Evolutionary conservation across 805 yeast species (phyloP).

Genomic region (Wickerhamomyces pijperi): DNA sequence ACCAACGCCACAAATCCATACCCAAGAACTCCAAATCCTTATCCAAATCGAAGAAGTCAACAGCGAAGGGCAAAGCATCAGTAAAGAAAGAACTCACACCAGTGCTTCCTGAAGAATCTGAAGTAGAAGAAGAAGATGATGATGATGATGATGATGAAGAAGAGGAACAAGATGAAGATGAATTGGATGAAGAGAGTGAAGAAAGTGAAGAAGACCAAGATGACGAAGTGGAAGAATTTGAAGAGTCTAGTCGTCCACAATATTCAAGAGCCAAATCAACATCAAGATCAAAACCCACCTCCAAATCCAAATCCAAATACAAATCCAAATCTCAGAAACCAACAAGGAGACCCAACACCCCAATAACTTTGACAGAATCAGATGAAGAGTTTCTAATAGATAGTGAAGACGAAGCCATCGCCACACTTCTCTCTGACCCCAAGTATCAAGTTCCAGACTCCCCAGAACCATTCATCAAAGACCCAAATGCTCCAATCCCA

Average conservation of each 20-base stretch:
- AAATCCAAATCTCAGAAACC: not conserved
- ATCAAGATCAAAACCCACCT: not conserved
- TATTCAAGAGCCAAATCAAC: conserved; percentile 19
- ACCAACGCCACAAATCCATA: too few species aligned
- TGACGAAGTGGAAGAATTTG: not conserved
- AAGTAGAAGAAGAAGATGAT: too few species aligned
- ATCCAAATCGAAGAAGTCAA: too few species aligned
- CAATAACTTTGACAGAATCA: not conserved
- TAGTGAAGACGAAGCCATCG: not conserved
- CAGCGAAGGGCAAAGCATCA: too few species aligned
- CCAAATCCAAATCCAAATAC: too few species aligned
- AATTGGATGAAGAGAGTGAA: not conserved
- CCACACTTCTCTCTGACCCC: conserved; percentile 2
- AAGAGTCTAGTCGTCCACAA: not conserved
- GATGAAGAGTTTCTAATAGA: not conserved
- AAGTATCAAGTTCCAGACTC: conserved; percentile 5
- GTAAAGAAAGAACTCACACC: too few species aligned
- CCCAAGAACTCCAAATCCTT: too few species aligned
- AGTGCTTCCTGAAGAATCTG: too few species aligned
- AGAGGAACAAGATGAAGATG: conserved; percentile 1
- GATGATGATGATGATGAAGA: not conserved
- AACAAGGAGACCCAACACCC: not conserved
- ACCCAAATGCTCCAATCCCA: conserved; percentile 6
- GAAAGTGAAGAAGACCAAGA: conserved; percentile 1
- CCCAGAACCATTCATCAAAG: conserved; percentile 1